Base-by-base conservation (phyloP, 2,329 filamentous ascomycete genomes). In the Claviceps pazoutovae region DNA sequence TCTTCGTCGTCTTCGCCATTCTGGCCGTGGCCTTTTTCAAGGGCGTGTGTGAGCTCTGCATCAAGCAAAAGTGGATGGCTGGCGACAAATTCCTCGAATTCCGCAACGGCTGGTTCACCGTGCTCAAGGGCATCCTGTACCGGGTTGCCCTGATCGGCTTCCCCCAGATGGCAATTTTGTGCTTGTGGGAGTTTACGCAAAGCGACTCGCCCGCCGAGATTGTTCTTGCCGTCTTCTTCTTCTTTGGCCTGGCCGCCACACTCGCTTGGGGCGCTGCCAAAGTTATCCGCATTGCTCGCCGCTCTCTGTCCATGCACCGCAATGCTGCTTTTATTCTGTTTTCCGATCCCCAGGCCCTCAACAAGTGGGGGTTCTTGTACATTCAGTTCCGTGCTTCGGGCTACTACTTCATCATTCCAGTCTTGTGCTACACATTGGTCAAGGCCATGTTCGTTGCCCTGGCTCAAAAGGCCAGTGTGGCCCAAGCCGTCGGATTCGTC, bases 291-390 rank as follows among this genome's bases (percentile, higher is more conserved):
- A 85, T 97, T 56, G 91, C 89, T 37, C 88, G 88, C 63, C 85
- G 88, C 60, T 96, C 90, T 36, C 85, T 95, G 56, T 71, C 78
- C 53, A 88, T 95, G 81, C 90, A 96, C 75, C 90, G 91, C 71
- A 96, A 95, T 71, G 89, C 91, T 26, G 91, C 90, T 30, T 96
- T 96, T 69, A 95, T 96, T 60, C 82, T 97, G 56, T 97, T 94
- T 72, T 95, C 91, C 2, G 90, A 97, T 62, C 89, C 90, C n/a
- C 79, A 88, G 56, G 84, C 86, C 50, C 79, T 97, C 57, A 95
- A 96, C 79, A 95, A 95, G 71, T 96, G 90, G 91, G 91, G 91
- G 21, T 96, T 96, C 74, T 79, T 97, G 57, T 97, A 97, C 65
- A 88, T 97, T 42, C 90, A 95, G 67, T 96, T 95, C 76, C 86